Evolutionary conservation across 2,329 filamentous ascomycete species (phyloP).

Genomic region (Daldinia sp.): DNA sequence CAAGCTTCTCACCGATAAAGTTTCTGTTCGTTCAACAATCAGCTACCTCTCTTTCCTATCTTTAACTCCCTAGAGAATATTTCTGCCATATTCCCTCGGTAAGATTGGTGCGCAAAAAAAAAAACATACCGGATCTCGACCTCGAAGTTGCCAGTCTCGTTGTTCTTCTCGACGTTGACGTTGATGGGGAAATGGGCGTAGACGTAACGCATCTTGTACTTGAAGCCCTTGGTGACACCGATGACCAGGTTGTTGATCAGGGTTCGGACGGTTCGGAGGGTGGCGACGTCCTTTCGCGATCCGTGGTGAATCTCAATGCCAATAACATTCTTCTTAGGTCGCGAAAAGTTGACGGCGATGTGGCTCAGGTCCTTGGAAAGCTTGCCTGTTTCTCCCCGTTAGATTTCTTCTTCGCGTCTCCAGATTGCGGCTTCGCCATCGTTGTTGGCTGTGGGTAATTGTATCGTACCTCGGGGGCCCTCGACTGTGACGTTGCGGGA

Average conservation of each 20-base stretch:
- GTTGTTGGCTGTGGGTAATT: conserved; percentile 22
- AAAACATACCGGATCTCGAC: conserved; percentile 95
- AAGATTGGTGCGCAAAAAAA: background rate
- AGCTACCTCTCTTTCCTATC: conserved; percentile 44
- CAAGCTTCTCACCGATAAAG: conserved; percentile 99
- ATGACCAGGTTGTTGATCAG: conserved; percentile 99
- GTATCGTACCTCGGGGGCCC: conserved; percentile 84
- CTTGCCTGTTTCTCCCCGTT: conserved; percentile 74
- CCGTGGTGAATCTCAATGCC: conserved; percentile 99
- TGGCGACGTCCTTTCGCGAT: conserved; percentile 95
- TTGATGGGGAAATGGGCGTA: conserved; percentile 99
- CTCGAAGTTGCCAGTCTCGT: conserved; percentile 86
- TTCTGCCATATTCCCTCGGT: background rate
- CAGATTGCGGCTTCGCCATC: conserved; percentile 1
- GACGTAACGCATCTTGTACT: conserved; percentile 99
- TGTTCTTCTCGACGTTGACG: conserved; percentile 98
- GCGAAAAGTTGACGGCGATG: conserved; percentile 94
- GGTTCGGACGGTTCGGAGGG: conserved; percentile 96
- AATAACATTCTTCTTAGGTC: conserved; percentile 87
- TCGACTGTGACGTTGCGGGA: conserved; percentile 96
- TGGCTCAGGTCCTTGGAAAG: conserved; percentile 97
- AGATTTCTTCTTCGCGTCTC: conserved; percentile 43
- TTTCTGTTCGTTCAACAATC: conserved; percentile 69
- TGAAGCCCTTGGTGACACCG: conserved; percentile 98
- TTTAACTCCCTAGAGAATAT: background rate